Base-by-base conservation (phyloP, 192 early-diverging fungal genomes). In the Entomortierella parvispora region DNA sequence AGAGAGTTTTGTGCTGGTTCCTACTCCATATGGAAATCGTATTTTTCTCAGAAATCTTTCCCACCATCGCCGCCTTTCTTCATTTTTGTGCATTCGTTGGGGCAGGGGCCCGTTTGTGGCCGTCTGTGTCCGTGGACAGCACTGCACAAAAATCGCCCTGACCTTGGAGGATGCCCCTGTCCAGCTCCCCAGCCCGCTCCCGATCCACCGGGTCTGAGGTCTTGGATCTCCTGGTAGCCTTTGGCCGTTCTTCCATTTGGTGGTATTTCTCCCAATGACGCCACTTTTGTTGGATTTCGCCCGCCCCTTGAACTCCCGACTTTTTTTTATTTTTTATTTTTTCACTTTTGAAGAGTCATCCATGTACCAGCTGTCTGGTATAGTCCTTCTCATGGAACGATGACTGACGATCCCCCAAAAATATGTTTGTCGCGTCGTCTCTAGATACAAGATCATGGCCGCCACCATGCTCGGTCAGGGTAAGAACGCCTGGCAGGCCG, bases 401-500 rank as follows among this genome's bases (percentile, higher is more conserved):
- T n/a, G n/a, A n/a, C n/a, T n/a, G n/a, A n/a, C n/a, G n/a, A n/a
- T n/a, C n/a, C n/a, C n/a, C n/a, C n/a, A n/a, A n/a, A n/a, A n/a
- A n/a, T n/a, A n/a, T n/a, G n/a, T n/a, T n/a, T 43, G 32, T 14
- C 48, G 3, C 17, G 32, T 22, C 37, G 17, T 49, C 51, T 17
- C 25, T 66, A 89, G 85, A 80, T 88, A 86, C 72, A 88, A 93
- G 82, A 71, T 93, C 47, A 86, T 97, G 89, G 97, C 97, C 17
- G 94, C 96, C 37, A 95, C 97, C 59, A 97, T 99, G 96, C 84
- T 99, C 43, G 97, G 97, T 43, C 97, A 99, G 83, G 94, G 94
- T 28, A 99, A 99, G 87, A 99, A 97, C 80, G 92, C 89, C 54
- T 99, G 96, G 95, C 96, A 99, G 87, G 97, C 97, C 7, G 97